phyloP scores from a whole-genome alignment of 1,284 basidiomycete genomes.

The Wallemia hederae region DNA sequence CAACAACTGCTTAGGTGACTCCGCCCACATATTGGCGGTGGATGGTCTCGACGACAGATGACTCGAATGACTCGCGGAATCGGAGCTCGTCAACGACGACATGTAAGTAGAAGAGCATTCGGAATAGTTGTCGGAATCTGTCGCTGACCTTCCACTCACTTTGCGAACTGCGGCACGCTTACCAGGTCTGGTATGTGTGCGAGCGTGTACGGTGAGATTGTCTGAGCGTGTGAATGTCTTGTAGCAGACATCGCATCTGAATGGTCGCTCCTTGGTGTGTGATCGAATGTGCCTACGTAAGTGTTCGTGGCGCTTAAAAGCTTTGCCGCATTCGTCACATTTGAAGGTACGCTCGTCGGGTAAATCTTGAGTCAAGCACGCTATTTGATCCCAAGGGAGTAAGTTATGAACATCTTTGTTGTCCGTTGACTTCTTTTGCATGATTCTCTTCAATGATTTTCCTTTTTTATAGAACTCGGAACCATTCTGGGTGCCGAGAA shows the following conservation, averaged over 20 bases:
- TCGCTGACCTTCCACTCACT: too few species aligned
- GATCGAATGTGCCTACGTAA: slow-evolving; percentile 57
- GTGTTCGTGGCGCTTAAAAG: slow-evolving; percentile 71
- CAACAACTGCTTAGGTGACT: neutral
- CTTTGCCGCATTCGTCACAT: slow-evolving; percentile 29
- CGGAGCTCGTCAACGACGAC: neutral
- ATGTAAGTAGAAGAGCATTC: neutral
- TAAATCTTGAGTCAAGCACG: neutral
- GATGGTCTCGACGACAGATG: neutral
- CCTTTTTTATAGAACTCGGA: neutral
- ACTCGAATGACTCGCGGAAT: neutral
- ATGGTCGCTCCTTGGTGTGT: slow-evolving; percentile 26
- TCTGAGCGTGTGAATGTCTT: neutral
- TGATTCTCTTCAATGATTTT: neutral
- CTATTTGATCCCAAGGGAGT: neutral
- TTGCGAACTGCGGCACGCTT: too few species aligned
- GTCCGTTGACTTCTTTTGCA: neutral
- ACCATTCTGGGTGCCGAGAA: neutral
- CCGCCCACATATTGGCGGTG: neutral
- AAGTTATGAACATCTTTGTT: too few species aligned
- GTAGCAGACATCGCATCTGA: neutral
- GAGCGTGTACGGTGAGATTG: neutral
- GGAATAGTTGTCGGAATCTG: neutral
- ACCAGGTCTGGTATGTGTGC: neutral
- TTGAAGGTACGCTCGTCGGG: neutral